Evolutionary conservation across 2,329 filamentous ascomycete species (phyloP), one percentile per base, ranked within the genome.

Genomic region (Colletotrichum sidae): DNA sequence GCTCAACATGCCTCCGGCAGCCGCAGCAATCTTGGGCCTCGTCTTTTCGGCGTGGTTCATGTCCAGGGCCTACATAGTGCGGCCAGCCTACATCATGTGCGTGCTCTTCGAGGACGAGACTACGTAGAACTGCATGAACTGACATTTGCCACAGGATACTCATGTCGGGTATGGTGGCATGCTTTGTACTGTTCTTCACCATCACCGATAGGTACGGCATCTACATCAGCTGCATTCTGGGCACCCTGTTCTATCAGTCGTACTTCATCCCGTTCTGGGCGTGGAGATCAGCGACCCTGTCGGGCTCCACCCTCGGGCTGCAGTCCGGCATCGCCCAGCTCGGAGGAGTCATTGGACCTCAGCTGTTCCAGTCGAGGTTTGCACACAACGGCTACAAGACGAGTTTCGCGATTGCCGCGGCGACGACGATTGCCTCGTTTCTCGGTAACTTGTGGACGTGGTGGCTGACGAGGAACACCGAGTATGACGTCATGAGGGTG

Each of bases 241-340:
- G 81, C 5, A 79, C 75, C 0, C 73, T 79, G 55, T 81, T 82
- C 60, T 83, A 82, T 63, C 73, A 73, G 8, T 70, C 74, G 4
- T 81, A 79, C 60, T 81, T 82, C 62, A 79, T 83, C 12, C 77
- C 80, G 0, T 81, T 82, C 67, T 83, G 80, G 80, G 76, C 76
- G 33, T 82, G 79, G 79, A 74, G 80, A 45, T 80, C 79, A 4
- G 76, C 78, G 3, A 79, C 79, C 9, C 70, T 82, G 1, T 69
- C 71, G 1, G 80, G 81, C 2, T 76, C 76, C 6, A 83, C 81
- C 0, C 71, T 82, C 2, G 80, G 77, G 0, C 72, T 83, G 9
- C 80, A 82, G 64, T 77, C 75, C 1, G 78, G 76, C 5, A 73
- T 82, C 7, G 80, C 76, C 0, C 81, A 83, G 69, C 72, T 83